These are phyloP conservation scores for Meripilus lineatus DNA, from an alignment of 1,284 basidiomycete species.

Conservation along the genomic window DNA sequence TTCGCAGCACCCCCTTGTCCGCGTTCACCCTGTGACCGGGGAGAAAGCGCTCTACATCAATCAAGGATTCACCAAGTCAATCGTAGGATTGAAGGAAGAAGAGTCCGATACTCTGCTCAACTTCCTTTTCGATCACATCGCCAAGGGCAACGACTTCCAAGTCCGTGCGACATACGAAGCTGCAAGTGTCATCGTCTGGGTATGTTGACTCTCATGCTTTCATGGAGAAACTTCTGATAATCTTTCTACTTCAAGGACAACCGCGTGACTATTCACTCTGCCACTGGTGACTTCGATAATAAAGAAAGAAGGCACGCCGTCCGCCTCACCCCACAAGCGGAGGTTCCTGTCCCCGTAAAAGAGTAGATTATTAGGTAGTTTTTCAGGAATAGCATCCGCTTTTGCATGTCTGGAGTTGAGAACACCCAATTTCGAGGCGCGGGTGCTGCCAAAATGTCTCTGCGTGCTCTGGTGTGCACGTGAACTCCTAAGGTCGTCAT, in stretches of 20 bases:
- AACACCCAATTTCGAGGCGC: too few species aligned
- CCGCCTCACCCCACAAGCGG: slow-evolving; percentile 49
- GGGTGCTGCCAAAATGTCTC: too few species aligned
- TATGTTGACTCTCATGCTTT: slow-evolving; percentile 11
- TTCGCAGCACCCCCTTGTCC: slow-evolving; percentile 44
- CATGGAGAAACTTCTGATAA: not conserved
- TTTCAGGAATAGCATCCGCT: too few species aligned
- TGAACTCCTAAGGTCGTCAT: too few species aligned
- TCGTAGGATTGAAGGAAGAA: slow-evolving; percentile 64
- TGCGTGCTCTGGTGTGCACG: too few species aligned
- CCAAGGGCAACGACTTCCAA: slow-evolving; percentile 44
- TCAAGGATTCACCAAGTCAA: slow-evolving; percentile 55
- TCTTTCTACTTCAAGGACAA: slow-evolving; percentile 36
- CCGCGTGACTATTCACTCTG: slow-evolving; percentile 46
- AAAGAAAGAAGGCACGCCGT: slow-evolving; percentile 43
- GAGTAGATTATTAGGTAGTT: too few species aligned
- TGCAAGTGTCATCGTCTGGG: slow-evolving; percentile 46
- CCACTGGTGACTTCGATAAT: slow-evolving; percentile 40
- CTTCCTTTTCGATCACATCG: slow-evolving; percentile 54
- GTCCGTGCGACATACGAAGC: slow-evolving; percentile 39
- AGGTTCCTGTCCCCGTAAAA: slow-evolving; percentile 42
- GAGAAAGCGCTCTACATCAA: slow-evolving; percentile 66
- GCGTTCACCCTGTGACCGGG: slow-evolving; percentile 60
- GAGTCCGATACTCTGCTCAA: slow-evolving; percentile 63
- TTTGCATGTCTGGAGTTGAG: too few species aligned